phyloP scores from a whole-genome alignment of 768 basidiomycete genomes.

The Tulasnella sp. region DNA sequence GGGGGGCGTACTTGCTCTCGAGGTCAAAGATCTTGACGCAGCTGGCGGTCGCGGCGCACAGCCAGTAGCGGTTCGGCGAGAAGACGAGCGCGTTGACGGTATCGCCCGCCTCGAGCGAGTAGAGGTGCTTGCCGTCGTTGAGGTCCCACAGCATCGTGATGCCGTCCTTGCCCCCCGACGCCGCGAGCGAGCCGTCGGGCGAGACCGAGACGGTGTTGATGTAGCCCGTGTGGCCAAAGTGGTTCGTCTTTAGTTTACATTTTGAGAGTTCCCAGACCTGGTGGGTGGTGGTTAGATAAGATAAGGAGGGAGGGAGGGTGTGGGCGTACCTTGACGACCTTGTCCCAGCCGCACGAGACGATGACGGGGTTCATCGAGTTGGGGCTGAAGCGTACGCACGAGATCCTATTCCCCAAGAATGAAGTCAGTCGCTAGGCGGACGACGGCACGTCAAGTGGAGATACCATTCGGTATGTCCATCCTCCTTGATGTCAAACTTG shows the following conservation, averaged over 20 bases:
- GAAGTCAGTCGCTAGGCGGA: not conserved
- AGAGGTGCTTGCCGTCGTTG: constrained; percentile 99
- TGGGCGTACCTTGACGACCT: constrained; percentile 88
- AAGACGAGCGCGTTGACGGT: constrained; percentile 99
- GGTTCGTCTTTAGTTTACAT: constrained; percentile 99
- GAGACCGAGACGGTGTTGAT: constrained; percentile 98
- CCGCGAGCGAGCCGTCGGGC: constrained; percentile 96
- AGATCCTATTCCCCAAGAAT: constrained; percentile 51
- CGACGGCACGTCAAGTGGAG: constrained; percentile 15
- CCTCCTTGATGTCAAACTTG: constrained; percentile 99
- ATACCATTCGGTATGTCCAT: constrained; percentile 91
- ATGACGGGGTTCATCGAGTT: constrained; percentile 96
- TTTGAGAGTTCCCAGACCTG: constrained; percentile 99
- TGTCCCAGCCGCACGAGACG: constrained; percentile 99
- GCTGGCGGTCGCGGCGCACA: constrained; percentile 94
- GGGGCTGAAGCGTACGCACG: constrained; percentile 98
- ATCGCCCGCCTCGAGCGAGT: constrained; percentile 97
- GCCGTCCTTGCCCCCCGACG: constrained; percentile 98
- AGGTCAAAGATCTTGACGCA: constrained; percentile 99
- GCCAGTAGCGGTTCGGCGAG: constrained; percentile 99
- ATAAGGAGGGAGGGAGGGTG: constrained; percentile 30
- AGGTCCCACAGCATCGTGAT: constrained; percentile 99
- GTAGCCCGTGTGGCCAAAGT: constrained; percentile 98
- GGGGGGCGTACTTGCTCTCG: constrained; percentile 80
- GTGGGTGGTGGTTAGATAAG: not conserved